Evolutionary conservation across 129 eudicot species (phyloP), one percentile per base, ranked within the genome.

Genomic region (Helianthus tuberosus): DNA sequence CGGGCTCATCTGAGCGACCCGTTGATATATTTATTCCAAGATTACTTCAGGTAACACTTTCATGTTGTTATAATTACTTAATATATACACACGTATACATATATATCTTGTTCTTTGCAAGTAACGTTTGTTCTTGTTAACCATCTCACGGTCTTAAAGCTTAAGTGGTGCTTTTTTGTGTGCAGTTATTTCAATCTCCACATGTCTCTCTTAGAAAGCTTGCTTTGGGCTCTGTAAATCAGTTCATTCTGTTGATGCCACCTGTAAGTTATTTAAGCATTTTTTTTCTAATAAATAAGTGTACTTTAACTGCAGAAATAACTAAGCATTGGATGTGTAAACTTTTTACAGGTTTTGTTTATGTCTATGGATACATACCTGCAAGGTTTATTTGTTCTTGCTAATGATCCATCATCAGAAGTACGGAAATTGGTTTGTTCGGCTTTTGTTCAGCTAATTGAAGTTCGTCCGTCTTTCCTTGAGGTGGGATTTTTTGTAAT

Each of bases 361-460:
- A 72, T 85, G 89, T 88, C 97, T 43, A 90, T 94, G 97, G 97
- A 94, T 71, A 89, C 75, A 72, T 94, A 86, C 72, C 84, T 94
- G 62, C 98, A 88, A 80, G 98, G 98, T 82, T 86, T 94, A 82
- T 94, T 94, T 85, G 83, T 88, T 81, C 97, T 88, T 74, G 91
- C 98, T 53, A 88, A 94, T 80, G 98, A 94, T 69, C 85, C 97
- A 46, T 74, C 91, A 64, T 75, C 96, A 6, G 98, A 94, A 79
- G 97, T 94, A 68, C 97, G 98, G 84, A 94, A 94, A 81, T 71
- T 94, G 98, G 98, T 94, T 35, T 94, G 96, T 74, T 82, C 96
- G 32, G 97, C 97, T 69, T 94, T 94, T 58, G 97, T 94, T 74
- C 97, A 90, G 83, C 86, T 94, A 15, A 91, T 94, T 64, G 98